Percentiles rank a stretch among this genome's conserved stretches.
These are phyloP conservation scores for Phialocephala sp. DNA, from an alignment of 2,329 filamentous ascomycete genomes.

Conservation along the genomic window DNA sequence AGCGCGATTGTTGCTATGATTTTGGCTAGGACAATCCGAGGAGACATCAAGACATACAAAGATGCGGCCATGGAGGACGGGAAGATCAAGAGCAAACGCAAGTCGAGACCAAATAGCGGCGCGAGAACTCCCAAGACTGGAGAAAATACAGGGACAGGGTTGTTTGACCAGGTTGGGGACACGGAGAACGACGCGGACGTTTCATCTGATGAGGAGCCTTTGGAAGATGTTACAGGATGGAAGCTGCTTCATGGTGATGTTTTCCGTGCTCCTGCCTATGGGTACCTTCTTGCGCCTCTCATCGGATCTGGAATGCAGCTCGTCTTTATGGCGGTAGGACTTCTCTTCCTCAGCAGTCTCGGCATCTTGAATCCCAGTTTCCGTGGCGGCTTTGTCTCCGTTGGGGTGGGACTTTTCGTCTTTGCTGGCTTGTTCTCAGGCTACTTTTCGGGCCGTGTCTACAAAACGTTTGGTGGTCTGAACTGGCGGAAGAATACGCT, in stretches of 20 bases:
- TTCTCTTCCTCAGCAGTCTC: constrained; percentile 74
- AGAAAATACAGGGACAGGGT: constrained; percentile 59
- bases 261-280: constrained; percentile 74
- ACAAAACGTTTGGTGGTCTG: constrained; percentile 80
- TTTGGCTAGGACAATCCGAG: constrained; percentile 75
- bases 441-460: constrained; percentile 84
- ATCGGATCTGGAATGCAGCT: constrained; percentile 88
- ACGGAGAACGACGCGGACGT: constrained; percentile 57
- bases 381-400: constrained; percentile 87
- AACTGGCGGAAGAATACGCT: constrained; percentile 79
- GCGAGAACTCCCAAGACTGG: constrained; percentile 50
- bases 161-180: constrained; percentile 65
- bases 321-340: constrained; percentile 77
- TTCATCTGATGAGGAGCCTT: constrained; percentile 70
- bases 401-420: constrained; percentile 81
- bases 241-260: constrained; percentile 89
- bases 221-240: constrained; percentile 87
- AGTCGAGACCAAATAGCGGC: constrained; percentile 48
- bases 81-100: constrained; percentile 59
- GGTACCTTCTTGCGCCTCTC: constrained; percentile 77
- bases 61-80: constrained; percentile 71
- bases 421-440: constrained; percentile 85
- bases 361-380: constrained; percentile 86
- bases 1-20: constrained; percentile 84
- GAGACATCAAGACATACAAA: constrained; percentile 77